Evolutionary conservation across 192 early-diverging fungal genomes (phyloP).

Genomic region (Jimgerdemannia lactiflua): DNA sequence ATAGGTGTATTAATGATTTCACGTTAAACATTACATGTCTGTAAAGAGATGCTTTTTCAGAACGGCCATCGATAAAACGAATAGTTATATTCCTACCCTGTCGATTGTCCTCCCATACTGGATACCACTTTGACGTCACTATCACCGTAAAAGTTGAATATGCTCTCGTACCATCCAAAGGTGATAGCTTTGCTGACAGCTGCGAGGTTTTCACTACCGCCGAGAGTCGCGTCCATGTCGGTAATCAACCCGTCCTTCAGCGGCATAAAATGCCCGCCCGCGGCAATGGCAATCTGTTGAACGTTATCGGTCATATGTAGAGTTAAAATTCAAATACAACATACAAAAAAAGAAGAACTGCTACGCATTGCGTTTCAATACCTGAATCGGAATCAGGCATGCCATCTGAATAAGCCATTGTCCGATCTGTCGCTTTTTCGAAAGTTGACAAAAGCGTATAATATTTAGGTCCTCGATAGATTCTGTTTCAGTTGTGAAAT

Average conservation of each 20-base stretch:
- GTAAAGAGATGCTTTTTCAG: not conserved
- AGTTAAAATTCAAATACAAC: not conserved
- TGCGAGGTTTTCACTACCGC: not conserved
- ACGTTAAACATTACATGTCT: too few relatives aligned
- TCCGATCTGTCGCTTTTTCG: not conserved
- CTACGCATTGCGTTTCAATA: not conserved
- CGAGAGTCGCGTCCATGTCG: not conserved
- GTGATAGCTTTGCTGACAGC: not conserved
- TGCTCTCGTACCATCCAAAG: not conserved
- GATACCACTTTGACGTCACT: conserved; percentile 16
- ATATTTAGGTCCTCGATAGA: not conserved
- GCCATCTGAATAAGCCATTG: not conserved
- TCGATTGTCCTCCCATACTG: conserved; percentile 22
- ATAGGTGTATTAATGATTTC: not conserved
- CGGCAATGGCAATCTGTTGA: not conserved
- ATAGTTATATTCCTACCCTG: conserved; percentile 1
- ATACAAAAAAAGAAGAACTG: not conserved
- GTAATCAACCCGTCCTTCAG: not conserved
- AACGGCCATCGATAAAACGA: not conserved
- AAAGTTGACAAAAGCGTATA: not conserved
- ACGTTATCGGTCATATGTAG: not conserved
- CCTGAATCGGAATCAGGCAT: not conserved
- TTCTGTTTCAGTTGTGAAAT: not conserved
- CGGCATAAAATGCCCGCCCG: not conserved
- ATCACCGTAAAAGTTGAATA: conserved; percentile 11